Base-by-base conservation (phyloP, 371 early-diverging fungal species). In the Rhizomucor miehei region DNA sequence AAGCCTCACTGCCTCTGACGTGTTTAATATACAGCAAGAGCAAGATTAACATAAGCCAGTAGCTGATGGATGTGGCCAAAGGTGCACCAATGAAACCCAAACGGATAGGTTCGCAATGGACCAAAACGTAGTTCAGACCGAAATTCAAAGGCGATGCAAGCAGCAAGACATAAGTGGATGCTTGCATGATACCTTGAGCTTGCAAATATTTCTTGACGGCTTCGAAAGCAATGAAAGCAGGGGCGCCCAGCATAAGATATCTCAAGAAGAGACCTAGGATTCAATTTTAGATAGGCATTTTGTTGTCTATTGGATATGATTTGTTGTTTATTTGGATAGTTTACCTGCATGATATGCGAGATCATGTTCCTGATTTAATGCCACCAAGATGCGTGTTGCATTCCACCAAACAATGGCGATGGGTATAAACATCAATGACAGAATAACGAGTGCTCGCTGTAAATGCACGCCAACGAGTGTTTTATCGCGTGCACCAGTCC, bases 41-140 rank as follows among this genome's bases (percentile, higher is more conserved):
- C 8, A 88, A 49, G 6, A 74, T 20, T 19, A 88, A 69, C 65
- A 88, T 81, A 48, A 90, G 63, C 82, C 84, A 86, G 65, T 90
- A 88, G 13, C 89, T 87, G 36, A 90, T 63, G 14, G 81, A 73
- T 0, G 89, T 87, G 11, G 92, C 94, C 4, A 92, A 56, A 0
- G 95, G 93, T 0, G 94, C 91, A 19, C 97, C 95, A 41, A 87
- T 82, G 51, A 85, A 88, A 9, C 95, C 95, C 20, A 93, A 54
- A 3, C 74, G 65, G 13, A 82, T 63, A 13, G 82, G 77, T 20
- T 70, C 58, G 50, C 80, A 79, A 79, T 85, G 90, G 21, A 93
- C 92, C 17, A 93, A 67, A 8, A 67, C 25, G 41, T 88, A 92
- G 65, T 88, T 92, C 55, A 88, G 67, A 17, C 86, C 53, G 2